A percentile compares a stretch with the other conserved stretches of the same genome.
Conservation (phyloP, 257 asterid species). For the Verbascum thapsus region DNA sequence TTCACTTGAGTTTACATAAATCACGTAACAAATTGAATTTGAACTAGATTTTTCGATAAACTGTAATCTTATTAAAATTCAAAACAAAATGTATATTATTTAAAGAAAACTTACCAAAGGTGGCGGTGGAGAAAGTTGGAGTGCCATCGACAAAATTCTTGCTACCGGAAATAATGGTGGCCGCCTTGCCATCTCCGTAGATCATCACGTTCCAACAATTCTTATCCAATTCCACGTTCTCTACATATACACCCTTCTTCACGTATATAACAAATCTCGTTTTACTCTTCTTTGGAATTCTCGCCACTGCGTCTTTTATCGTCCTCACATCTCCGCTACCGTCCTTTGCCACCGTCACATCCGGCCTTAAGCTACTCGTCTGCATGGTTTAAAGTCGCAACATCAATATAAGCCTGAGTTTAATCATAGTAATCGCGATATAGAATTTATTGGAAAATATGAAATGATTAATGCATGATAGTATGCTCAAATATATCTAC, state of each 20-base stretch:
- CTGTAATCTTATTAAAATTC: no score
- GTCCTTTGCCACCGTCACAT: slow-evolving; percentile 62
- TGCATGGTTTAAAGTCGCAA: no score
- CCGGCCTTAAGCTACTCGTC: slow-evolving; percentile 41
- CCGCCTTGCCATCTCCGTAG: slow-evolving; percentile 63
- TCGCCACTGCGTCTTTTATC: slow-evolving; percentile 54
- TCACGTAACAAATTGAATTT: no score
- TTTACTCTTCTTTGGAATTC: slow-evolving; percentile 55
- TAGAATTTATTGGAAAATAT: no score
- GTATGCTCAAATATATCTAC: no score
- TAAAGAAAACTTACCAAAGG: slow-evolving; percentile 75
- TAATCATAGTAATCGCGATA: no score
- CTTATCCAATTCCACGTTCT: slow-evolving; percentile 64
- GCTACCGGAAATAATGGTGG: slow-evolving; percentile 55
- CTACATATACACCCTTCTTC: slow-evolving; percentile 59
- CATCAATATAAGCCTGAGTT: no score
- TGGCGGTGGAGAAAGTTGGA: slow-evolving; percentile 65
- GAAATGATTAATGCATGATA: no score
- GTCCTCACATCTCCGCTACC: slow-evolving; percentile 56
- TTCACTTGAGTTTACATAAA: no score
- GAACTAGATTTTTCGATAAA: no score
- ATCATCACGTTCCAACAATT: slow-evolving; percentile 69
- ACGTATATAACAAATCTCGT: slow-evolving; percentile 55
- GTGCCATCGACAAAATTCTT: slow-evolving; percentile 55
- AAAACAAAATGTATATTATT: no score